These are phyloP conservation scores for Prunus fruticosa DNA, from an alignment of 306 rosid genomes.

Conservation along the genomic window DNA sequence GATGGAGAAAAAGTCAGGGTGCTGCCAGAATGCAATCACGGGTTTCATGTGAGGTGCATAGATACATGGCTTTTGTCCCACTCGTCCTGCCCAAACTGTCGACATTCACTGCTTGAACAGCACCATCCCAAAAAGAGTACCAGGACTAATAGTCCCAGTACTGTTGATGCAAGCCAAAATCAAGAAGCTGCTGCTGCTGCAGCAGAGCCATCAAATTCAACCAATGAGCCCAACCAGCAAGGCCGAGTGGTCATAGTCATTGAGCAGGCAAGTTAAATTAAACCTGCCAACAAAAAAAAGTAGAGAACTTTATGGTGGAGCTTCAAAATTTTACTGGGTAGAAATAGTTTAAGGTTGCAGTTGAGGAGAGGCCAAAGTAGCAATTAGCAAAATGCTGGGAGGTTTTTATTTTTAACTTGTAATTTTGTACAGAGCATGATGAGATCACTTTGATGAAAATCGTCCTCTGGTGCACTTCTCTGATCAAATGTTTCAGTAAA, in stretches of 20 bases:
- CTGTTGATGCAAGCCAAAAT: not conserved
- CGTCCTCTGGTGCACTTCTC: not conserved
- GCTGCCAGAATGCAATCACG: conserved; percentile 78
- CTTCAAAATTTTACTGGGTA: not conserved
- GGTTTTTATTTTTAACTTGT: not conserved
- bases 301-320: not conserved
- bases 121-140: conserved; percentile 1
- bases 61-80: conserved; percentile 79
- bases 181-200: not conserved
- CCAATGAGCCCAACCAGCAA: conserved; percentile 22
- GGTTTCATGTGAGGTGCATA: conserved; percentile 77
- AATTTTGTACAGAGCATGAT: not conserved
- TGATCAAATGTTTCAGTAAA: not conserved
- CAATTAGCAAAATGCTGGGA: not conserved
- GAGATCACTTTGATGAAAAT: not conserved
- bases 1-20: conserved; percentile 67
- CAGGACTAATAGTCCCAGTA: not conserved
- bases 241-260: conserved; percentile 25
- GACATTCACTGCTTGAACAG: conserved; percentile 49
- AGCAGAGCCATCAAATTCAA: conserved; percentile 6
- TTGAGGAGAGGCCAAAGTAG: not conserved
- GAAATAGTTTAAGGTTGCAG: too few relatives aligned
- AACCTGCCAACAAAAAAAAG: not conserved
- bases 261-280: conserved; percentile 28
- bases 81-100: conserved; percentile 87